phyloP scores from a whole-genome alignment of 139 green algal species.

The Chlamydomonas asymmetrica region DNA sequence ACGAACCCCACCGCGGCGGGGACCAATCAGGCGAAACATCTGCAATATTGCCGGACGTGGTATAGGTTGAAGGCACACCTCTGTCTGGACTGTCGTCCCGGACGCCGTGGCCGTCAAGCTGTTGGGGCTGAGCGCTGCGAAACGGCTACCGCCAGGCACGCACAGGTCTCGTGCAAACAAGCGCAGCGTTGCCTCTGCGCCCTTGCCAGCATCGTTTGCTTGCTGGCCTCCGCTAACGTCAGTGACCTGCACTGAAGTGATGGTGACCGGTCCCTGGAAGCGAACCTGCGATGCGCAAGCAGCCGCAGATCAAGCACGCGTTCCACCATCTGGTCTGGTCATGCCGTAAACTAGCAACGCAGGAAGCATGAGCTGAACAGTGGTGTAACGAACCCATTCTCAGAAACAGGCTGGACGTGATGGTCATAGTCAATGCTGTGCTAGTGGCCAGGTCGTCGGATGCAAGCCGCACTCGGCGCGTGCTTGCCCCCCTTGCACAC shows the following conservation, averaged over 20 bases:
- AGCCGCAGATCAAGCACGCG: neutral
- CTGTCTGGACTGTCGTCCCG: conserved; percentile 12
- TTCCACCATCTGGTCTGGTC: too few species aligned
- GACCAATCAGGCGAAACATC: neutral
- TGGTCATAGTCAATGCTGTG: too few species aligned
- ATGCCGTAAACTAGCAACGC: too few species aligned
- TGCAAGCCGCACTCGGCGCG: too few species aligned
- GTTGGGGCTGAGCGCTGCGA: conserved; percentile 11
- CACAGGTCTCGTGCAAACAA: conserved; percentile 20
- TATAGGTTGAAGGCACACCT: neutral
- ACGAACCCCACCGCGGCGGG: neutral
- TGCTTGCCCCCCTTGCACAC: too few species aligned
- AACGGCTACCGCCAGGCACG: conserved; percentile 4
- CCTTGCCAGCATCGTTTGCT: neutral
- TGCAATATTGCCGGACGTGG: neutral
- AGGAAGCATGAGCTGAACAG: too few species aligned
- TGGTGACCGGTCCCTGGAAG: conserved; percentile 3
- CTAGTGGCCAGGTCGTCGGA: too few species aligned
- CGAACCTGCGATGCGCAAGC: neutral
- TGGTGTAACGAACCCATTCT: too few species aligned
- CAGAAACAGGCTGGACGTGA: too few species aligned
- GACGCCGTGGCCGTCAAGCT: neutral
- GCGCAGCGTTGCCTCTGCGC: neutral
- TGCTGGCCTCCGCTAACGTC: neutral
- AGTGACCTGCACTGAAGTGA: conserved; percentile 1